phyloP scores from a whole-genome alignment of 2,329 filamentous ascomycete genomes.

The Trichoderma aggressivum region DNA sequence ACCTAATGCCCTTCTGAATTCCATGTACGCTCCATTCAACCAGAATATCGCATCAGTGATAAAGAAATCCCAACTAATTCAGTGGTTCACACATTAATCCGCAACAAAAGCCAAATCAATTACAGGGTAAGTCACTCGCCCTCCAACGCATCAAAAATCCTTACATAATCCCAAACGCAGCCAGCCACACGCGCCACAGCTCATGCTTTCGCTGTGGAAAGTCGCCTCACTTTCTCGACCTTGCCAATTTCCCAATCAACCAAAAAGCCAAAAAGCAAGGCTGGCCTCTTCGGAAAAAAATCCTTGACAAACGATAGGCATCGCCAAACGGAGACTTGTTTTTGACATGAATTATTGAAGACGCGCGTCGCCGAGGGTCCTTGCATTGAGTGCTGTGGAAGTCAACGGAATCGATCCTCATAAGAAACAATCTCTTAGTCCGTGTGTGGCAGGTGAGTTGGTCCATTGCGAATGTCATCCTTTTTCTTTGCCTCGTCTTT shows the following conservation, averaged over 20 bases:
- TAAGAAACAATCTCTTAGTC: background rate
- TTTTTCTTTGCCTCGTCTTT: background rate
- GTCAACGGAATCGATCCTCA: background rate
- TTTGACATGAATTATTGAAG: background rate
- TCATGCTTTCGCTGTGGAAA: constrained; percentile 5
- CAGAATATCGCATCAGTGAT: no score
- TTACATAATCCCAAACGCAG: constrained; percentile 14
- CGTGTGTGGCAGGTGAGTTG: background rate
- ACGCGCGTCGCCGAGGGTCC: background rate
- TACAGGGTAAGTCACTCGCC: background rate
- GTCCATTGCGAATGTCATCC: background rate
- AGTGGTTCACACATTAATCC: background rate
- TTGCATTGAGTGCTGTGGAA: background rate
- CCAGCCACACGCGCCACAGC: constrained; percentile 15
- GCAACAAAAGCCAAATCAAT: background rate
- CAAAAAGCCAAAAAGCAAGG: background rate
- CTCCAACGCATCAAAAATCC: background rate
- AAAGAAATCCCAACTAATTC: background rate
- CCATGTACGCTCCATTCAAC: background rate
- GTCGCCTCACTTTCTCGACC: constrained; percentile 5
- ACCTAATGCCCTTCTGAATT: background rate
- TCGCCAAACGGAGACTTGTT: background rate
- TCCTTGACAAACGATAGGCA: background rate
- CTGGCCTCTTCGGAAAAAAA: background rate
- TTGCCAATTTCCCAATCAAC: constrained; percentile 1